A percentile compares a stretch with the other conserved stretches of the same genome.
phyloP scores from a whole-genome alignment of 352 stramenopile species.

The Phytophthora capsici region DNA sequence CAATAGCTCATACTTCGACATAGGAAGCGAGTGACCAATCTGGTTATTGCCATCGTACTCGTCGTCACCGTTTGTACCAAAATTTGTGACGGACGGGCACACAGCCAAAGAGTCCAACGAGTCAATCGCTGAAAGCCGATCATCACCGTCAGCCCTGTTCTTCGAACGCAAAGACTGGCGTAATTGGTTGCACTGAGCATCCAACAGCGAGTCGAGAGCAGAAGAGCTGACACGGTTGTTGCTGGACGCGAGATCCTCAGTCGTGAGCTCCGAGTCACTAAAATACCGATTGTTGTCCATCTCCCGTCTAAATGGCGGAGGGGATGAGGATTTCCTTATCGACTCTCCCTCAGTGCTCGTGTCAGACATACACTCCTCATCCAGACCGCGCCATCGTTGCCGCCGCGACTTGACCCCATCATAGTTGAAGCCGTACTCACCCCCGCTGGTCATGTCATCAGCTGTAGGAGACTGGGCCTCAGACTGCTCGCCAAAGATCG shows the following conservation, averaged over 20 bases:
- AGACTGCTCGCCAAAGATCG: constrained; percentile 52
- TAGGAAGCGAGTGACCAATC: constrained; percentile 21
- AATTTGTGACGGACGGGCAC: constrained; percentile 38
- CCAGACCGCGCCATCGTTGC: constrained; percentile 39
- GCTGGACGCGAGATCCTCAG: constrained; percentile 32
- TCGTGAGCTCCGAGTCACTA: constrained; percentile 35
- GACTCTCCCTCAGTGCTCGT: constrained; percentile 54
- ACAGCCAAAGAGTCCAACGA: constrained; percentile 42
- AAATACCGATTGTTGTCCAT: constrained; percentile 42
- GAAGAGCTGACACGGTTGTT: constrained; percentile 18
- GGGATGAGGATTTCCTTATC: constrained; percentile 41
- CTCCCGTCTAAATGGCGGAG: constrained; percentile 20
- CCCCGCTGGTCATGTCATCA: constrained; percentile 42
- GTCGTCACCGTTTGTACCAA: constrained; percentile 19
- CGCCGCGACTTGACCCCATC: constrained; percentile 44
- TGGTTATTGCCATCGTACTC: constrained; percentile 44
- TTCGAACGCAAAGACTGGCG: constrained; percentile 33
- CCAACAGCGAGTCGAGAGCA: constrained; percentile 34
- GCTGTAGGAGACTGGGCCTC: constrained; percentile 48
- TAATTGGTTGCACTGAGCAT: constrained; percentile 42
- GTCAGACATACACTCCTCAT: constrained; percentile 70
- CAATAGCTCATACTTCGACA: constrained; percentile 30
- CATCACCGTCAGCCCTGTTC: constrained; percentile 21
- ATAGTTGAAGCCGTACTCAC: constrained; percentile 52
- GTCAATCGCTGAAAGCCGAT: constrained; percentile 29